Evolutionary conservation across 2,329 filamentous ascomycete species (phyloP).

Genomic region (Pestalotiopsis sp.): DNA sequence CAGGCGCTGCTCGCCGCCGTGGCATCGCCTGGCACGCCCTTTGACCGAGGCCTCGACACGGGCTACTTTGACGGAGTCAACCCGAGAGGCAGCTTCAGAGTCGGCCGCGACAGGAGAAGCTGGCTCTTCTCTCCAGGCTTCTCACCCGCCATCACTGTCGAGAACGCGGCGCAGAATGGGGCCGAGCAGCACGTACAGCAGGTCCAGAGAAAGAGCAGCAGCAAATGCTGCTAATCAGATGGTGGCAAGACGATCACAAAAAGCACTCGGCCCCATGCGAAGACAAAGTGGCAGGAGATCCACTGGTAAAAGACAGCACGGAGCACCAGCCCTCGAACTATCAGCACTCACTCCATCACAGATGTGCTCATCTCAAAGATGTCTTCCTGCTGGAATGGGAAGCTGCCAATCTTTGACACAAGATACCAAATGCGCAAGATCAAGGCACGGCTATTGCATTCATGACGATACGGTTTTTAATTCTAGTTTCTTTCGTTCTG

Average conservation of each 20-base stretch:
- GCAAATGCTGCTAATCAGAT: slow-evolving; percentile 11
- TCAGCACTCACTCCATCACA: not conserved
- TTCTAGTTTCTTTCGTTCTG: not conserved
- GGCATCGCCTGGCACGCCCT: slow-evolving; percentile 51
- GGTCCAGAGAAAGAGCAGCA: slow-evolving; percentile 12
- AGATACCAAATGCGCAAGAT: not conserved
- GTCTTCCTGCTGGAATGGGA: slow-evolving; percentile 7
- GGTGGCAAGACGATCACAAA: not conserved
- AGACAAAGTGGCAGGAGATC: not conserved
- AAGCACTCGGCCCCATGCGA: not conserved
- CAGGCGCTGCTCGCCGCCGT: slow-evolving; percentile 60
- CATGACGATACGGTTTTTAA: not conserved
- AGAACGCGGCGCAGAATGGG: slow-evolving; percentile 38
- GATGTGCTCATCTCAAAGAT: not conserved
- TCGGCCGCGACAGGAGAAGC: slow-evolving; percentile 59
- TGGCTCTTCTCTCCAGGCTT: slow-evolving; percentile 62
- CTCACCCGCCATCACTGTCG: slow-evolving; percentile 53
- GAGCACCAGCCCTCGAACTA: not conserved
- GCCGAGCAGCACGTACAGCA: slow-evolving; percentile 12
- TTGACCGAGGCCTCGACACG: slow-evolving; percentile 36
- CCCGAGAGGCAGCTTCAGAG: slow-evolving; percentile 55
- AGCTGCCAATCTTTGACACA: not conserved
- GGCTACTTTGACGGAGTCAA: slow-evolving; percentile 55
- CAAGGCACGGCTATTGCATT: not conserved
- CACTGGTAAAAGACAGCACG: not conserved